phyloP scores from a whole-genome alignment of 768 basidiomycete species.

The Pleurotus tuber-regium region DNA sequence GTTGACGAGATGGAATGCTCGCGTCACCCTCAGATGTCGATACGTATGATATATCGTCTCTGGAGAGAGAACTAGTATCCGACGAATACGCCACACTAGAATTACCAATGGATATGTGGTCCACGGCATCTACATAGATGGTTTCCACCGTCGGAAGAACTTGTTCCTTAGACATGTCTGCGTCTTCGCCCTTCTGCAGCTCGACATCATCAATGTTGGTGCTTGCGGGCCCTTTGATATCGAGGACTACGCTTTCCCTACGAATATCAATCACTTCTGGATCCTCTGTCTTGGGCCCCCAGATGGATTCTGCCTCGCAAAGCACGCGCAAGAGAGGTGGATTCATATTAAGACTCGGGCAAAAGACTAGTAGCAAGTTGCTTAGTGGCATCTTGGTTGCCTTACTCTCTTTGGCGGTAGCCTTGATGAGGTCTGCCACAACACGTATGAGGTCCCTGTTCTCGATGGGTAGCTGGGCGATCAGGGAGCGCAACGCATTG shows the following conservation, averaged over 20 bases:
- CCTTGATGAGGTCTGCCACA: conserved; percentile 75
- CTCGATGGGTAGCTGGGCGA: conserved; percentile 70
- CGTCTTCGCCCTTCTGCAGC: neutral
- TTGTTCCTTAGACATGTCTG: conserved; percentile 5
- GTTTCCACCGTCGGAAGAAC: conserved; percentile 23
- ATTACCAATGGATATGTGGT: conserved; percentile 4
- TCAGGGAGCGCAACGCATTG: conserved; percentile 57
- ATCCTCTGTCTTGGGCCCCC: conserved; percentile 39
- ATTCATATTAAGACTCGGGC: conserved; percentile 81
- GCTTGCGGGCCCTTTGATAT: conserved; percentile 23
- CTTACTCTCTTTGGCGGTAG: conserved; percentile 62
- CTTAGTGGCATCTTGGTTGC: conserved; percentile 92
- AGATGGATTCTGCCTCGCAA: conserved; percentile 69
- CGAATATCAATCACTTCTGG: conserved; percentile 30
- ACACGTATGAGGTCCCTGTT: conserved; percentile 85
- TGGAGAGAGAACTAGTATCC: conserved; percentile 7
- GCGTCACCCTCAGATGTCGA: conserved; percentile 31
- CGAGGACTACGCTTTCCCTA: conserved; percentile 22
- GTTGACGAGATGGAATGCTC: conserved; percentile 15
- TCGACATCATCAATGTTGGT: neutral
- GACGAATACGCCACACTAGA: conserved; percentile 3
- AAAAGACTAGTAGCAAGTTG: conserved; percentile 85
- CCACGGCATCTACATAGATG: conserved; percentile 31
- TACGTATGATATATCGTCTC: conserved; percentile 12
- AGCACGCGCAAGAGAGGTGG: conserved; percentile 69